These are phyloP conservation scores for Trypanosoma cruzi DNA, from an alignment of 208 protist genomes.

Conservation along the genomic window DNA sequence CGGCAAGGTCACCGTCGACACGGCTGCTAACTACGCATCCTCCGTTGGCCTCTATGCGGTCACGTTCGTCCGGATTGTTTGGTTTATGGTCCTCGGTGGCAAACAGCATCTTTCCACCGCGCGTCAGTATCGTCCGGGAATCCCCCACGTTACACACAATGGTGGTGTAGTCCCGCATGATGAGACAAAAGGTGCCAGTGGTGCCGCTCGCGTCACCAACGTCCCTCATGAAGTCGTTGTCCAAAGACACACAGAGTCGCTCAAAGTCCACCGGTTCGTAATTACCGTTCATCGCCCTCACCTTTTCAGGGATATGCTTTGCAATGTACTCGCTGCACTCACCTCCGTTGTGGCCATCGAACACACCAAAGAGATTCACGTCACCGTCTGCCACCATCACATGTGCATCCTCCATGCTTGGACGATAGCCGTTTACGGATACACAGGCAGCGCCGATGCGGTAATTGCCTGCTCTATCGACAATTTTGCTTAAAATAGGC, in stretches of 20 bases:
- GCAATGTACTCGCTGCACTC: conserved; percentile 82
- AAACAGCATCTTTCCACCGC: conserved; percentile 64
- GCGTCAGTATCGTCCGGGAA: conserved; percentile 81
- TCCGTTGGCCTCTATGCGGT: conserved; percentile 87
- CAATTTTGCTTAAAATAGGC: conserved; percentile 84
- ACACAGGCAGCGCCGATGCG: conserved; percentile 50
- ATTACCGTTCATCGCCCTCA: conserved; percentile 54
- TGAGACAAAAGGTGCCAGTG: conserved; percentile 84
- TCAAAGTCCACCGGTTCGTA: conserved; percentile 66
- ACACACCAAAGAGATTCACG: conserved; percentile 81
- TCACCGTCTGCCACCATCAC: conserved; percentile 52
- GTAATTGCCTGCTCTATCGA: conserved; percentile 73
- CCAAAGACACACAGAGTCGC: conserved; percentile 70
- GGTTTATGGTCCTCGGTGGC: conserved; percentile 94
- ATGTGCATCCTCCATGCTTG: conserved; percentile 91
- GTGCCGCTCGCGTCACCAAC: conserved; percentile 61
- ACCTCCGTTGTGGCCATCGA: conserved; percentile 90
- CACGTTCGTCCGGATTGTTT: conserved; percentile 53
- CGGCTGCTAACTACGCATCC: conserved; percentile 87
- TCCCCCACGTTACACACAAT: conserved; percentile 92
- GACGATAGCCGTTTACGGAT: conserved; percentile 83
- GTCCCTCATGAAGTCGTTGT: conserved; percentile 69
- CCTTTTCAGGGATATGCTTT: conserved; percentile 45
- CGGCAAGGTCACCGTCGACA: conserved; percentile 93
- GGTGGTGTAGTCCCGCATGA: conserved; percentile 54